Evolutionary conservation across 352 stramenopile genomes (phyloP), one percentile per base, ranked within the genome.

Genomic region (Globisporangium echinulatum): DNA sequence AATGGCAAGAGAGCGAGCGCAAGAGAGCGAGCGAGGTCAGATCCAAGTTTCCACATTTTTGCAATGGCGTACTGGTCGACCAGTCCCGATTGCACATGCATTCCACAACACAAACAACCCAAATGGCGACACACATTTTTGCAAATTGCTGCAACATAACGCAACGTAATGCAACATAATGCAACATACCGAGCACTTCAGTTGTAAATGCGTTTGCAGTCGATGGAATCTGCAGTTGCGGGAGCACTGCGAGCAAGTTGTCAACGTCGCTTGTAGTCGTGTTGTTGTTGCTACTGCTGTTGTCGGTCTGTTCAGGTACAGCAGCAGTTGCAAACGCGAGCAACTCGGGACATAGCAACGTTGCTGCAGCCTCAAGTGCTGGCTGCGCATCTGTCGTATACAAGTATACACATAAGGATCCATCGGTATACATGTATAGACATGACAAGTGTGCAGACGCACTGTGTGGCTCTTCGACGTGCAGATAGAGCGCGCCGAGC

Each of bases 401-500:
- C 25, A 33, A 33, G 25, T 33, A 33, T 33, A 33, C 25, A 3
- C 25, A 33, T 33, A 33, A 33, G 25, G 25, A 33, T 33, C 25
- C 25, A 33, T 33, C 25, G 25, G 2, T 3, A 33, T 33, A 33
- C 25, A 33, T 33, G 25, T 33, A 33, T 33, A 33, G 25, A 3
- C 25, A 33, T 33, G 25, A 33, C 25, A 33, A 33, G 25, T 33
- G 25, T 33, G 11, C 9, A 38, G 15, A 65, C 68, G 61, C 70
- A 89, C 79, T 73, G 60, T 87, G 76, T 0, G 77, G 77, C 39
- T 89, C 79, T 60, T 89, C 77, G 40, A 86, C 76, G 50, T 79
- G 67, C 38, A 86, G 66, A 60, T 79, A 81, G 25, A 57, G 68
- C 10, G 72, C 67, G 1, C 79, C 79, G 5, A 87, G 63, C 55